These are phyloP conservation scores for Zelopaecilomyces penicillatus DNA, from an alignment of 2,329 filamentous ascomycete species.

Conservation along the genomic window DNA sequence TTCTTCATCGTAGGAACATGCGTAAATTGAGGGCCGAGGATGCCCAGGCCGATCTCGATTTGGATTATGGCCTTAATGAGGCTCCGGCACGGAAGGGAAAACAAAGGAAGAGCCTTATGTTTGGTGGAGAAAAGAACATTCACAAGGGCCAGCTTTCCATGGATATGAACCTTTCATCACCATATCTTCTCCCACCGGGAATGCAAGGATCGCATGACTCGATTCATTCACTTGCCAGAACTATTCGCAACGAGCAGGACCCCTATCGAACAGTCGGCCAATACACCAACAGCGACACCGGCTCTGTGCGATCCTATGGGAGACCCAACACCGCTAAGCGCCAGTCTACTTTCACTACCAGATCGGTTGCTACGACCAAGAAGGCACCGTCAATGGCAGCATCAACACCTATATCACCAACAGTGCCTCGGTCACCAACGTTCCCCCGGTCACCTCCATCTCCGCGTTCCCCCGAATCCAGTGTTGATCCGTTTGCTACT, in stretches of 20 bases:
- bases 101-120: conserved; percentile 23
- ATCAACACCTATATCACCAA: conserved; percentile 31
- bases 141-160: conserved; percentile 53
- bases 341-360: conserved; percentile 20
- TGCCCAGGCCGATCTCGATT: conserved; percentile 70
- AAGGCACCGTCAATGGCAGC: conserved; percentile 18
- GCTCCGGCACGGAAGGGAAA: conserved; percentile 30
- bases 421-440: conserved; percentile 1
- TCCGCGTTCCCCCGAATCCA: conserved; percentile 25
- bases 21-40: conserved; percentile 70
- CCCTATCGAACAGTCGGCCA: conserved; percentile 63
- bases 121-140: conserved; percentile 46
- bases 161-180: conserved; percentile 68
- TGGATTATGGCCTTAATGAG: conserved; percentile 81
- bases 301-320: conserved; percentile 42
- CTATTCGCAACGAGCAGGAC: conserved; percentile 67
- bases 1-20: conserved; percentile 71
- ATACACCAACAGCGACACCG: conserved; percentile 49
- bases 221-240: conserved; percentile 73
- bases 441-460: conserved; percentile 14
- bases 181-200: conserved; percentile 86
- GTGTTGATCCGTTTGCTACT: conserved; percentile 27
- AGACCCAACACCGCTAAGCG: conserved; percentile 15
- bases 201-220: conserved; percentile 76
- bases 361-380: conserved; percentile 17